These are phyloP conservation scores for Kandelia obovata DNA, from an alignment of 345 rosid genomes.

Conservation along the genomic window DNA sequence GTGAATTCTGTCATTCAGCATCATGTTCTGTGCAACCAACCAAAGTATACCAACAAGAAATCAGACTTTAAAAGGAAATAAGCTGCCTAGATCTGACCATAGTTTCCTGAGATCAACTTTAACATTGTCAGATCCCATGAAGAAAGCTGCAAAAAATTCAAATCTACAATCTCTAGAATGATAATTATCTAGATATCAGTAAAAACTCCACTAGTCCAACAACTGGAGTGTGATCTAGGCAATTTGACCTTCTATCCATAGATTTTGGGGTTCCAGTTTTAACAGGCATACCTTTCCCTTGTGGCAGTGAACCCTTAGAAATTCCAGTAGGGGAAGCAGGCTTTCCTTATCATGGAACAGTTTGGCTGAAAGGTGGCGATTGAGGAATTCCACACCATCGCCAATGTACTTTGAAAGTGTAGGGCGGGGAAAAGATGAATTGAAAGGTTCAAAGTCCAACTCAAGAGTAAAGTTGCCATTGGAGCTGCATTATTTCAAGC, in stretches of 20 bases:
- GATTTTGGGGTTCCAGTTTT: background rate
- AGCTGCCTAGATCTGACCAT: constrained; percentile 3
- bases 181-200: too few relatives aligned
- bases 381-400: constrained; percentile 95
- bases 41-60: constrained; percentile 1
- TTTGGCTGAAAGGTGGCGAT: constrained; percentile 91
- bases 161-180: too few relatives aligned
- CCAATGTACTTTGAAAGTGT: constrained; percentile 85
- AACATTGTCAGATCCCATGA: background rate
- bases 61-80: background rate
- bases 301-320: constrained; percentile 77
- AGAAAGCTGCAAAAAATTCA: too few relatives aligned
- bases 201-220: too few relatives aligned
- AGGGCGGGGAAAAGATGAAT: constrained; percentile 83
- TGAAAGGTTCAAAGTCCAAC: constrained; percentile 94
- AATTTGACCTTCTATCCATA: background rate
- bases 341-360: constrained; percentile 96
- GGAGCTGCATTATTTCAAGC: constrained; percentile 33
- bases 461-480: constrained; percentile 86
- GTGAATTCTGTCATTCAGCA: constrained; percentile 71
- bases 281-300: constrained; percentile 59
- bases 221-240: background rate
- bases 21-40: constrained; percentile 56
- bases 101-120: background rate
- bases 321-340: constrained; percentile 82